Conservation (phyloP, 1,284 basidiomycete genomes). For the Macrocybe sp. region DNA sequence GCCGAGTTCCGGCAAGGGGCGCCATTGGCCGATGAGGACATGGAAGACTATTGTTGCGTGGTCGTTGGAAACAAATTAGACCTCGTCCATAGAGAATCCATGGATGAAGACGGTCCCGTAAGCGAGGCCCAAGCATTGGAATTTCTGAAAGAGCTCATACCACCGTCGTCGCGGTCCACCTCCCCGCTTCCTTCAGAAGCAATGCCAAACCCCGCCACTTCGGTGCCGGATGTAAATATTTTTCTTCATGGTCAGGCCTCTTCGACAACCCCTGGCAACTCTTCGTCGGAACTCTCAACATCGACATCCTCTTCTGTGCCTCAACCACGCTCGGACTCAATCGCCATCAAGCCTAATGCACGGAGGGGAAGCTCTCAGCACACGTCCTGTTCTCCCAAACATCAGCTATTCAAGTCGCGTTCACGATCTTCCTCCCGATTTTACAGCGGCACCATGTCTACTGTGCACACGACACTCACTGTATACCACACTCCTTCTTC, state of each 20-base stretch:
- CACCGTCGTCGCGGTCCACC: constrained; percentile 23
- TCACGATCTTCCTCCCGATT: constrained; percentile 38
- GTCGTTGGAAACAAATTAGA: constrained; percentile 82
- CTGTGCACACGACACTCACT: constrained; percentile 49
- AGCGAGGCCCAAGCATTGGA: constrained; percentile 26
- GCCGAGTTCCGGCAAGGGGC: constrained; percentile 61
- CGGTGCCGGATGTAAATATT: too few species aligned
- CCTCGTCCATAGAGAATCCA: constrained; percentile 25
- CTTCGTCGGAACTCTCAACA: not conserved
- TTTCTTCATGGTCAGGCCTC: not conserved
- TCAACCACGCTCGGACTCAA: constrained; percentile 22
- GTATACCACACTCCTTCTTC: constrained; percentile 73
- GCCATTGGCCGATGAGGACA: constrained; percentile 59
- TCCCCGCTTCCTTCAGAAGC: constrained; percentile 4
- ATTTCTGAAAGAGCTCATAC: constrained; percentile 57
- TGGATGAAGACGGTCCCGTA: constrained; percentile 30
- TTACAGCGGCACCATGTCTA: constrained; percentile 46
- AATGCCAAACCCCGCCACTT: too few species aligned
- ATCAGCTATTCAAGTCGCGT: constrained; percentile 31
- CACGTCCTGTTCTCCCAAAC: constrained; percentile 22
- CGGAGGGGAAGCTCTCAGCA: constrained; percentile 11
- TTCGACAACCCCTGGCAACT: constrained; percentile 1
- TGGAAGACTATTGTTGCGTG: constrained; percentile 63
- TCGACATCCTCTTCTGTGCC: constrained; percentile 19
- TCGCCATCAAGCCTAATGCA: constrained; percentile 22